Evolutionary conservation across 2,329 filamentous ascomycete species (phyloP).

Genomic region (Venturiaceae sp.): DNA sequence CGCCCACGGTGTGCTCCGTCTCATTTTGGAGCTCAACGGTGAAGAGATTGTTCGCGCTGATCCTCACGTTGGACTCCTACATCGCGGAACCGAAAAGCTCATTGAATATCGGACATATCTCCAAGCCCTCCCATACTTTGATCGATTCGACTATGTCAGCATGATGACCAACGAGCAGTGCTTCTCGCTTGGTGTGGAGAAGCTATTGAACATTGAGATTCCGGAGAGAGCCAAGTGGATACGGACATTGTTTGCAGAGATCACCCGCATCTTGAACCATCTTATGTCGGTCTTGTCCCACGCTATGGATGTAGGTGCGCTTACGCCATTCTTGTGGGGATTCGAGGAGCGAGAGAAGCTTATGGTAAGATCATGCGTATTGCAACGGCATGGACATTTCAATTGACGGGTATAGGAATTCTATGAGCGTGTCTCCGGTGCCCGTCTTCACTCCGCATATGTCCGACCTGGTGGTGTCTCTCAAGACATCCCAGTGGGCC

Average conservation of each 20-base stretch:
- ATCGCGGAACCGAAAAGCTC: conserved; percentile 97
- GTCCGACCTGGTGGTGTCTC: conserved; percentile 93
- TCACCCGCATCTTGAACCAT: conserved; percentile 91
- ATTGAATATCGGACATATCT: conserved; percentile 99
- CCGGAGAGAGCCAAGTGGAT: conserved; percentile 96
- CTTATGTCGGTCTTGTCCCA: conserved; percentile 96
- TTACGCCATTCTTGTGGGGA: conserved; percentile 98
- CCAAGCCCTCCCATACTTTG: conserved; percentile 96
- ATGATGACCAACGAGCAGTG: conserved; percentile 99
- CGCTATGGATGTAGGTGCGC: conserved; percentile 96
- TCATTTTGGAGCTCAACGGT: conserved; percentile 96
- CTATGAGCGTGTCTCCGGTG: conserved; percentile 97
- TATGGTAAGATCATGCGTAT: conserved; percentile 58
- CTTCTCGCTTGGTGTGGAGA: conserved; percentile 91
- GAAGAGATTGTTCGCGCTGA: conserved; percentile 96
- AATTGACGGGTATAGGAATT: conserved; percentile 62
- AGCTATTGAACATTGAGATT: conserved; percentile 93
- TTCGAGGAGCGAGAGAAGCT: conserved; percentile 99
- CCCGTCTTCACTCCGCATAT: conserved; percentile 93
- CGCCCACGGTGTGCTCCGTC: conserved; percentile 91
- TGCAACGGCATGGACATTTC: not conserved
- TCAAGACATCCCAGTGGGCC: conserved; percentile 85
- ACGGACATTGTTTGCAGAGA: conserved; percentile 87
- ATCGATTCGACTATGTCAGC: conserved; percentile 95
- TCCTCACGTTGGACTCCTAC: conserved; percentile 91